Base-by-base conservation (phyloP, 176 grass and related monocot species). In the Dactylis glomerata region DNA sequence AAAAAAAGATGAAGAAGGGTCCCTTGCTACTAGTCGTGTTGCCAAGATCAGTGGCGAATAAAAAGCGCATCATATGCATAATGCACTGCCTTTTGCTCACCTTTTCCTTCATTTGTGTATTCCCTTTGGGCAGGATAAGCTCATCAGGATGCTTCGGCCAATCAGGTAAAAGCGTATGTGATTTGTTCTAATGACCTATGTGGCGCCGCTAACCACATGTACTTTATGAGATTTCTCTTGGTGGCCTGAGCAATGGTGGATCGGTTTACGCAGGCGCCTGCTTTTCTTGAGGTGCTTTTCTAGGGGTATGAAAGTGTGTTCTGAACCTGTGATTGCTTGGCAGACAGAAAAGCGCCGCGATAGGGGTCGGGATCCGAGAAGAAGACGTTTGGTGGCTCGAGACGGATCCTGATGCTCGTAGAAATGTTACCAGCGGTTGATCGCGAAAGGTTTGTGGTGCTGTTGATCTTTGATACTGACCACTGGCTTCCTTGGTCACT, bases 51-150 rank as follows among this genome's bases (percentile, higher is more conserved):
- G 28, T 83, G 69, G 67, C 73, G 64, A 72, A 57, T 82, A 8
- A 75, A 82, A 74, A 83, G 37, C 22, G 52, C 36, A 22, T 54
- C 64, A 13, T 78, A 67, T 75, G 84, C 83, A 84, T 51, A 84
- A 30, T 79, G 84, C 45, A 75, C 30, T 9, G 26, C 28, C 80
- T 83, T 90, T 64, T 71, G 56, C 58, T 61, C n/a, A 14, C 28
- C 22, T 70, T 36, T 10, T 44, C 17, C 59, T 70, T 46, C 42
- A 49, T 73, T 44, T 73, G 61, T 73, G 45, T 36, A 9, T 62
- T 52, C 36, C 19, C 65, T 88, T 86, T 82, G 40, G 33, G 63
- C 67, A 77, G 83, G 83, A 85, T 89, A 89, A 89, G 87, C 72
- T 69, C 32, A 36, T 64, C 4, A 74, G 82, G 75, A 66, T 32